A percentile compares a stretch with the other conserved stretches of the same genome.
These are phyloP conservation scores for Purpureocillium lavendulum DNA, from an alignment of 2,329 filamentous ascomycete genomes.

Conservation along the genomic window DNA sequence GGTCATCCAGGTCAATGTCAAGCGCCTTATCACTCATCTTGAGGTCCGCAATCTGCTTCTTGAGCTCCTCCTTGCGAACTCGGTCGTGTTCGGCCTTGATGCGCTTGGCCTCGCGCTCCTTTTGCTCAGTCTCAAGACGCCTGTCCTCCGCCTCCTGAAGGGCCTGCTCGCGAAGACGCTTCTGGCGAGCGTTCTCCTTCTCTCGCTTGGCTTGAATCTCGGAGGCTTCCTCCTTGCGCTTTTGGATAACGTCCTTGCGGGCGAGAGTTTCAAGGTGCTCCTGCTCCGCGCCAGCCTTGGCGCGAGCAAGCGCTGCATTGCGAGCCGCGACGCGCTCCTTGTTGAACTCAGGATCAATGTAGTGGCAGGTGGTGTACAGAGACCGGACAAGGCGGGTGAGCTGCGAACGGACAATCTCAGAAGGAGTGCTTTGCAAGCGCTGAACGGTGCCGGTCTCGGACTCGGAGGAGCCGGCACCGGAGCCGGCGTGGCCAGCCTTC, in stretches of 20 bases:
- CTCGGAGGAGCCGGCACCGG: slow-evolving; percentile 79
- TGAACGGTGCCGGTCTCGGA: slow-evolving; percentile 78
- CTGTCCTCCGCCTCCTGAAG: slow-evolving; percentile 83
- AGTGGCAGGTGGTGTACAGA: slow-evolving; percentile 88
- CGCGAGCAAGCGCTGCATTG: slow-evolving; percentile 69
- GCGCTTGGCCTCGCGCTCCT: slow-evolving; percentile 79
- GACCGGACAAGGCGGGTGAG: slow-evolving; percentile 85
- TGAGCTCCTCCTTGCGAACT: slow-evolving; percentile 86
- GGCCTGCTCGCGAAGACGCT: slow-evolving; percentile 78
- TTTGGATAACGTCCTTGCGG: slow-evolving; percentile 85
- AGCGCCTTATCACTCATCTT: slow-evolving; percentile 75
- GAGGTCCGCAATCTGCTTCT: slow-evolving; percentile 85
- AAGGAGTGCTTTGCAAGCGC: slow-evolving; percentile 92
- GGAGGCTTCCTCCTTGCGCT: slow-evolving; percentile 93
- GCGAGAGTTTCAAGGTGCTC: slow-evolving; percentile 81
- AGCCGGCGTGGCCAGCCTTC: slow-evolving; percentile 82
- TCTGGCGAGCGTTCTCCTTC: slow-evolving; percentile 84
- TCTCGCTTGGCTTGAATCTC: slow-evolving; percentile 82
- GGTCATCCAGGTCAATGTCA: slow-evolving; percentile 69
- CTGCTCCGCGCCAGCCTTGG: slow-evolving; percentile 80
- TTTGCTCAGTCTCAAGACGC: slow-evolving; percentile 85
- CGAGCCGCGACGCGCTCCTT: slow-evolving; percentile 72
- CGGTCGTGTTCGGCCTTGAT: slow-evolving; percentile 81
- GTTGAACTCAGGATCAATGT: slow-evolving; percentile 86
- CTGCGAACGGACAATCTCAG: slow-evolving; percentile 94